Evolutionary conservation across 1,284 basidiomycete species (phyloP).

Genomic region (Trichosporon sp.): DNA sequence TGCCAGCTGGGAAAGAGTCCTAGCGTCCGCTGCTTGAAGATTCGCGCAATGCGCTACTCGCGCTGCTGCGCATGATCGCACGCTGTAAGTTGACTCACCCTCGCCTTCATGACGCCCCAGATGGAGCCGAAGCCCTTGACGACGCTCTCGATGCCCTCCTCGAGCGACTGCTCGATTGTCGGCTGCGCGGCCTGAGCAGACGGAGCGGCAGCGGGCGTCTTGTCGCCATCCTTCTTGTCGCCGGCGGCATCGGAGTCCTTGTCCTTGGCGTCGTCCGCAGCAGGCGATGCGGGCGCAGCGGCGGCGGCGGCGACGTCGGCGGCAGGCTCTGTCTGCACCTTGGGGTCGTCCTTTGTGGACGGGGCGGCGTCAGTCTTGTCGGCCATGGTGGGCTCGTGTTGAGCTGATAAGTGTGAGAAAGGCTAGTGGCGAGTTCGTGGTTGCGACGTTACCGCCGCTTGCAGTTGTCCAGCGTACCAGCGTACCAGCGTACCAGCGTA

Average conservation of each 20-base stretch:
- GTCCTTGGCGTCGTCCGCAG: conserved; percentile 16
- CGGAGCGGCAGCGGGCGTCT: conserved; percentile 24
- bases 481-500: neutral
- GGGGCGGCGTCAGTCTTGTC: conserved; percentile 22
- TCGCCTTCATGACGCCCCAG: conserved; percentile 86
- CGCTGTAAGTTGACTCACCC: conserved; percentile 61
- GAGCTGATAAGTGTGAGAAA: neutral
- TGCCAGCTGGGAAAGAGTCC: no score
- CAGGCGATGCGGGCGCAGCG: neutral
- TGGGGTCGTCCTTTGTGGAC: conserved; percentile 3
- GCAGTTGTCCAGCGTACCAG: no score
- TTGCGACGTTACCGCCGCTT: neutral
- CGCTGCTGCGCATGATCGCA: neutral
- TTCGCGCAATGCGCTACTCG: no score
- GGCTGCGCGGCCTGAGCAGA: neutral
- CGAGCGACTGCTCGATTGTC: conserved; percentile 58
- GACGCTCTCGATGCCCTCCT: conserved; percentile 84
- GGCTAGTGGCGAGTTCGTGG: neutral
- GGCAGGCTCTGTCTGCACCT: neutral
- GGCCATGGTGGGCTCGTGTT: conserved; percentile 33
- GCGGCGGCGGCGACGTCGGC: conserved; percentile 8
- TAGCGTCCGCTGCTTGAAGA: no score
- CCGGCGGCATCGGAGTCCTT: conserved; percentile 18
- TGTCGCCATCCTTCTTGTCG: conserved; percentile 49
- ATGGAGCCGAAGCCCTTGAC: conserved; percentile 74